A percentile compares a stretch with the other conserved stretches of the same genome.
Evolutionary conservation across 495 filamentous ascomycete species (phyloP).

Genomic region (Lasiosphaeria hispida): DNA sequence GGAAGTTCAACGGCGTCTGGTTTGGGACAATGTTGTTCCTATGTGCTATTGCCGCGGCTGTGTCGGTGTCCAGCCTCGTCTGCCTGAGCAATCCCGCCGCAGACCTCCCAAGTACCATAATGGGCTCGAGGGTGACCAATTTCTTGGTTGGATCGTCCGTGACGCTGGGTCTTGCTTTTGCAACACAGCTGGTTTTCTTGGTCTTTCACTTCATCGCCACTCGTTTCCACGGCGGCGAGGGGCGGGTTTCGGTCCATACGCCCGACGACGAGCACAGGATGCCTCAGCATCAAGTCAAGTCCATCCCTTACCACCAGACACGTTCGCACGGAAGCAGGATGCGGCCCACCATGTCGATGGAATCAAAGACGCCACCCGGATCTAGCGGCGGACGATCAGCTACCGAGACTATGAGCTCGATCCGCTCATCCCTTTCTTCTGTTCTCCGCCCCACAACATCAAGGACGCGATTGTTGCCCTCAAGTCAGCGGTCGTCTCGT

Average conservation of each 20-base stretch:
- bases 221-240: slow-evolving; percentile 24
- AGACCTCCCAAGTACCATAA: slow-evolving; percentile 28
- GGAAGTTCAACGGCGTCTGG: slow-evolving; percentile 30
- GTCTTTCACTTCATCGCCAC: slow-evolving; percentile 36
- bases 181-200: slow-evolving; percentile 40
- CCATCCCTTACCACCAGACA: slow-evolving; percentile 47
- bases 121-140: slow-evolving; percentile 27
- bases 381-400: slow-evolving; percentile 42
- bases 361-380: slow-evolving; percentile 34
- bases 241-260: slow-evolving; percentile 24
- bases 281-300: slow-evolving; percentile 38
- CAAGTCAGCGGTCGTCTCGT: slow-evolving; percentile 27
- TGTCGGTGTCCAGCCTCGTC: slow-evolving; percentile 39
- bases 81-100: slow-evolving; percentile 31
- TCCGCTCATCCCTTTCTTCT: slow-evolving; percentile 53
- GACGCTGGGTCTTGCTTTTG: slow-evolving; percentile 40
- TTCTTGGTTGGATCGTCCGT: slow-evolving; percentile 41
- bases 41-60: slow-evolving; percentile 38
- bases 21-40: slow-evolving; percentile 35
- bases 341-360: slow-evolving; percentile 25
- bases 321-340: slow-evolving; percentile 26
- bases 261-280: slow-evolving; percentile 29
- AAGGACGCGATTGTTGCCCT: slow-evolving; percentile 43
- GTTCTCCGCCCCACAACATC: slow-evolving; percentile 50
- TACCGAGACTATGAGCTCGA: slow-evolving; percentile 51